Evolutionary conservation across 345 rosid species (phyloP).

Genomic region (Conringia planisiliqua): DNA sequence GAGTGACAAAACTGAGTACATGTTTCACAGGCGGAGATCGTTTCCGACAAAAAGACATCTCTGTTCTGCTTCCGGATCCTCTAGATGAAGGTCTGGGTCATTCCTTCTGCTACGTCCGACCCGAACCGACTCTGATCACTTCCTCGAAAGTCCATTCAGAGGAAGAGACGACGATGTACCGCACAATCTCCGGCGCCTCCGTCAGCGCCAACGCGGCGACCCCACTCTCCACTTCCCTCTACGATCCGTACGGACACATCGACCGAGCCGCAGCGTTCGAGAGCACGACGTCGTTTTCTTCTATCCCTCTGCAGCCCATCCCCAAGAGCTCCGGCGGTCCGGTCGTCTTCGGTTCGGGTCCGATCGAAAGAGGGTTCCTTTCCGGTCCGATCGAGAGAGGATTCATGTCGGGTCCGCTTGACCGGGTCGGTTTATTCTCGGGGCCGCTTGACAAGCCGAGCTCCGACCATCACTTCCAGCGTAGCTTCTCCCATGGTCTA

Average conservation of each 20-base stretch:
- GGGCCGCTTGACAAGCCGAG: background rate
- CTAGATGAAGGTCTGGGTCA: background rate
- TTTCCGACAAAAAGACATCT: background rate
- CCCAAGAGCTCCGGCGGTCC: constrained; percentile 37
- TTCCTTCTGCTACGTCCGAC: background rate
- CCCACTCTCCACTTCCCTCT: background rate
- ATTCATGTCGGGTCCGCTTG: background rate
- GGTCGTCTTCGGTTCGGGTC: constrained; percentile 60
- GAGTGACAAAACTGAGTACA: background rate
- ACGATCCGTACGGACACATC: background rate
- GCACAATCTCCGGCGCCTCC: background rate
- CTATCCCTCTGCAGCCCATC: background rate
- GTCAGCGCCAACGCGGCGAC: constrained; percentile 1
- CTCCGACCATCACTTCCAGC: background rate
- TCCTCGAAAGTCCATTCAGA: background rate
- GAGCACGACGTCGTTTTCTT: background rate
- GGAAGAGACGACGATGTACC: background rate
- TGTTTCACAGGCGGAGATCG: background rate
- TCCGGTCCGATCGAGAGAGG: constrained; percentile 57
- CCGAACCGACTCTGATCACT: background rate
- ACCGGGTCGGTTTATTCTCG: background rate
- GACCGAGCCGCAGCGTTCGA: background rate
- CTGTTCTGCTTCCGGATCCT: background rate
- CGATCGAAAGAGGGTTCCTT: constrained; percentile 67
- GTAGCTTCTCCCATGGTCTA: background rate